A percentile compares a stretch with the other conserved stretches of the same genome.
phyloP scores from a whole-genome alignment of 2,329 filamentous ascomycete species.

The Spiromastix sp. region DNA sequence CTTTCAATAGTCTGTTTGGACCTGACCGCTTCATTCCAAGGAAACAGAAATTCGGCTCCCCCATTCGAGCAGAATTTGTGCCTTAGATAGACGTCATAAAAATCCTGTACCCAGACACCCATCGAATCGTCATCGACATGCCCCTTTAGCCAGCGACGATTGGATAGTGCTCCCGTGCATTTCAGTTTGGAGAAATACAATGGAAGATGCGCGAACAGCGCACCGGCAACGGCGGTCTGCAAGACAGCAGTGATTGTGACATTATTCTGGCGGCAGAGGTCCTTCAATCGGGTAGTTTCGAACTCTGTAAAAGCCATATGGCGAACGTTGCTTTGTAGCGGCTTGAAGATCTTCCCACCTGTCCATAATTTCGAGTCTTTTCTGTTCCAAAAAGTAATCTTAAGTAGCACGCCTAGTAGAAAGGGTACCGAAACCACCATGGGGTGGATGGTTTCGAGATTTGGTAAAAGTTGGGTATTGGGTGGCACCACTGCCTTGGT shows the following conservation, averaged over 20 bases:
- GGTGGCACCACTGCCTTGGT: slow-evolving; percentile 16
- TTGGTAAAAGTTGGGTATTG: slow-evolving; percentile 25
- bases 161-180: slow-evolving; percentile 27
- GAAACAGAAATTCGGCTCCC: slow-evolving; percentile 12
- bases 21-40: slow-evolving; percentile 24
- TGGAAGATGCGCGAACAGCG: slow-evolving; percentile 25
- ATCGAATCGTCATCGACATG: slow-evolving; percentile 27
- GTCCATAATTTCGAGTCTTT: slow-evolving; percentile 26
- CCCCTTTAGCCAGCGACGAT: slow-evolving; percentile 25
- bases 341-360: slow-evolving; percentile 18
- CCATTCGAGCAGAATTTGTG: slow-evolving; percentile 8
- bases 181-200: slow-evolving; percentile 20
- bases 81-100: slow-evolving; percentile 21
- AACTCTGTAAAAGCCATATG: slow-evolving; percentile 23
- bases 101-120: slow-evolving; percentile 28
- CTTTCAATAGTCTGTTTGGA: slow-evolving; percentile 21
- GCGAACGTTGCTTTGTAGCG: slow-evolving; percentile 19
- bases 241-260: slow-evolving; percentile 34
- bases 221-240: slow-evolving; percentile 28
- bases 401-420: slow-evolving; percentile 24
- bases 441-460: slow-evolving; percentile 31
- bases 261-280: slow-evolving; percentile 24
- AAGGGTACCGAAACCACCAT: slow-evolving; percentile 28
- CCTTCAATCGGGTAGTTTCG: slow-evolving; percentile 20
- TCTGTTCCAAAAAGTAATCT: slow-evolving; percentile 20